Evolutionary conservation across 2,329 filamentous ascomycete genomes (phyloP).

Genomic region (Colletotrichum musae): DNA sequence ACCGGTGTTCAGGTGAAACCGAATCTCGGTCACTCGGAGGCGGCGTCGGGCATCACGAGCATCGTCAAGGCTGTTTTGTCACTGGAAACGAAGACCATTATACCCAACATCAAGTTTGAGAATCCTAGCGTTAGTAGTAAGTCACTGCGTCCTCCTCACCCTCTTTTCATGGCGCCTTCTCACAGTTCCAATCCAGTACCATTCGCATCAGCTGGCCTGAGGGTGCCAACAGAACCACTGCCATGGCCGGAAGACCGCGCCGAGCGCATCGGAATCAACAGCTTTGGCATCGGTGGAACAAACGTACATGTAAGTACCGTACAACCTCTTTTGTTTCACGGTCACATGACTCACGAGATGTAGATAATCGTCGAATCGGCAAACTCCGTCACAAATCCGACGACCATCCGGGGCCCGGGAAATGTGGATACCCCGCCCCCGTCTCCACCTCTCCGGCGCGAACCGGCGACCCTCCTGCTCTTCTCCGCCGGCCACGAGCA

Average conservation of each 20-base stretch:
- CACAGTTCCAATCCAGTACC: conserved; percentile 34
- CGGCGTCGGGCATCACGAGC: conserved; percentile 48
- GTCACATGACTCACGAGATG: background rate
- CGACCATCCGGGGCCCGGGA: conserved; percentile 8
- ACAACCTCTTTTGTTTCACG: background rate
- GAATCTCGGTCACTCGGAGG: conserved; percentile 56
- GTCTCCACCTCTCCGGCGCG: conserved; percentile 21
- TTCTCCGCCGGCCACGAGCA: conserved; percentile 43
- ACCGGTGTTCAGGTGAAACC: conserved; percentile 50
- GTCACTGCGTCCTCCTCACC: background rate
- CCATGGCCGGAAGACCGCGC: conserved; percentile 46
- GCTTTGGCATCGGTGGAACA: conserved; percentile 56
- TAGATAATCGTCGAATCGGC: conserved; percentile 36
- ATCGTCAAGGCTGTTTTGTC: conserved; percentile 52
- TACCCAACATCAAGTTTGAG: conserved; percentile 42
- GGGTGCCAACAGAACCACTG: conserved; percentile 45
- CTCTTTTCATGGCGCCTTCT: background rate
- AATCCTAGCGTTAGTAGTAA: conserved; percentile 35
- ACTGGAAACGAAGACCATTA: conserved; percentile 33
- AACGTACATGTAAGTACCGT: conserved; percentile 50
- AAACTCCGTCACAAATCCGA: background rate
- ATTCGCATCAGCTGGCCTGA: conserved; percentile 43
- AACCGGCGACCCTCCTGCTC: conserved; percentile 21
- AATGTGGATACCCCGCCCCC: conserved; percentile 26
- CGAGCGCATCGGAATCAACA: conserved; percentile 53